Conservation (phyloP, 2,329 filamentous ascomycete genomes). For the Bipolaris sorokiniana region DNA sequence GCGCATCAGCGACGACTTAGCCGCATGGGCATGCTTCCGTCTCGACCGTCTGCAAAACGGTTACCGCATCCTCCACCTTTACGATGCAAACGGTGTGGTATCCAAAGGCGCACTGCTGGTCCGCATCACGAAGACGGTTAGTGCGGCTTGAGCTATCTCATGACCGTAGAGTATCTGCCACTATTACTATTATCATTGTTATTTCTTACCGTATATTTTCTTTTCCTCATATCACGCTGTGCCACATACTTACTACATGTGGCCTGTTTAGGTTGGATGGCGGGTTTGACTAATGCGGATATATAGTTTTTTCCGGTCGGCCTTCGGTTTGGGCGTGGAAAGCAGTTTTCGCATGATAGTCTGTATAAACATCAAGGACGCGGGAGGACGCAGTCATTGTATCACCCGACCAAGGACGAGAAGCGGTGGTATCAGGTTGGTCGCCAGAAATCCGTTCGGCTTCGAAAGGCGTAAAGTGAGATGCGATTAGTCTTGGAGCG, state of each 20-base stretch:
- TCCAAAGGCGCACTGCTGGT: conserved; percentile 75
- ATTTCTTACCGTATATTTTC: not conserved
- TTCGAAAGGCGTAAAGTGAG: not conserved
- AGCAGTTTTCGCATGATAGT: conserved; percentile 3
- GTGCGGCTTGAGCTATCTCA: conserved; percentile 26
- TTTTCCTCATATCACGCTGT: no score
- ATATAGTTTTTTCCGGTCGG: conserved; percentile 21
- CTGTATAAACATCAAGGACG: not conserved
- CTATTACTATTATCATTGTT: not conserved
- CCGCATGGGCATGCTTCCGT: conserved; percentile 87
- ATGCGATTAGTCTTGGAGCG: no score
- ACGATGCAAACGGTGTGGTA: conserved; percentile 69
- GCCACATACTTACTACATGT: not conserved
- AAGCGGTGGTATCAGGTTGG: not conserved
- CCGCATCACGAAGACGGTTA: conserved; percentile 67
- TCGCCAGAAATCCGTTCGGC: not conserved
- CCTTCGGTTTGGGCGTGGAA: conserved; percentile 9
- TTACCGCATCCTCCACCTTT: conserved; percentile 76
- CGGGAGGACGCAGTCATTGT: not conserved
- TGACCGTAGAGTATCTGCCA: conserved; percentile 3
- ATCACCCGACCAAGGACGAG: not conserved
- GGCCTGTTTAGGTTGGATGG: not conserved
- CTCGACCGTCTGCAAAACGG: conserved; percentile 80
- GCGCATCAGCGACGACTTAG: conserved; percentile 73
- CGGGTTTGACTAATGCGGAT: conserved; percentile 8